Conservation (phyloP, 495 filamentous ascomycete genomes). For the Penicillium fimorum region DNA sequence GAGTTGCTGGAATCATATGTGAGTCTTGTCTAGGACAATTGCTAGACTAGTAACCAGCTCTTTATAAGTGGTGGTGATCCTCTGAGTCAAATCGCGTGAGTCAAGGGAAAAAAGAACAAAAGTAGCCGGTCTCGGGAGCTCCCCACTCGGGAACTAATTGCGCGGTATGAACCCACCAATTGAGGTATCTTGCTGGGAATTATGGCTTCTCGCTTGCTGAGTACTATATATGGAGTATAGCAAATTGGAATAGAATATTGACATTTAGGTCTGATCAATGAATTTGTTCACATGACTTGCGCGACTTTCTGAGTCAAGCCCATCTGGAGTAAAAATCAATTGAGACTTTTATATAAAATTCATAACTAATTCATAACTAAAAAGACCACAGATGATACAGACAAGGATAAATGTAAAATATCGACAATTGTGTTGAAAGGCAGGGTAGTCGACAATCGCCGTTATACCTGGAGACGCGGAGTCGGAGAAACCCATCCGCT, state of each 20-base stretch:
- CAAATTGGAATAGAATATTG: not conserved
- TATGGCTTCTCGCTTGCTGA: not conserved
- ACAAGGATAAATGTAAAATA: not conserved
- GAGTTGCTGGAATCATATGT: constrained; percentile 32
- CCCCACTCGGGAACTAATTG: constrained; percentile 16
- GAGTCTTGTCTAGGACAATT: constrained; percentile 5
- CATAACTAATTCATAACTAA: not conserved
- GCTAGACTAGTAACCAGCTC: not conserved
- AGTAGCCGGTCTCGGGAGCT: constrained; percentile 26
- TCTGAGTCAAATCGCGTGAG: constrained; percentile 20
- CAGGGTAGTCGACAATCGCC: not conserved
- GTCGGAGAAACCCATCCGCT: constrained; percentile 36
- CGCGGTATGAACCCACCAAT: constrained; percentile 14
- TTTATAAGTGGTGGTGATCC: not conserved
- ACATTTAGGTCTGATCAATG: not conserved
- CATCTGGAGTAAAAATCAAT: not conserved
- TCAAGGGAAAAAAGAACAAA: constrained; percentile 19
- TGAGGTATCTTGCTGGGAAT: not conserved
- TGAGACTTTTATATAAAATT: not conserved
- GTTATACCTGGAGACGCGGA: constrained; percentile 16
- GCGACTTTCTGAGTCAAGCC: not conserved
- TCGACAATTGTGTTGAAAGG: not conserved
- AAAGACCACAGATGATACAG: not conserved
- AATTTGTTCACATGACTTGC: not conserved
- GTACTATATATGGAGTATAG: not conserved